Base-by-base conservation (phyloP, 176 grass and related monocot species). In the Urochloa ruziziensis region DNA sequence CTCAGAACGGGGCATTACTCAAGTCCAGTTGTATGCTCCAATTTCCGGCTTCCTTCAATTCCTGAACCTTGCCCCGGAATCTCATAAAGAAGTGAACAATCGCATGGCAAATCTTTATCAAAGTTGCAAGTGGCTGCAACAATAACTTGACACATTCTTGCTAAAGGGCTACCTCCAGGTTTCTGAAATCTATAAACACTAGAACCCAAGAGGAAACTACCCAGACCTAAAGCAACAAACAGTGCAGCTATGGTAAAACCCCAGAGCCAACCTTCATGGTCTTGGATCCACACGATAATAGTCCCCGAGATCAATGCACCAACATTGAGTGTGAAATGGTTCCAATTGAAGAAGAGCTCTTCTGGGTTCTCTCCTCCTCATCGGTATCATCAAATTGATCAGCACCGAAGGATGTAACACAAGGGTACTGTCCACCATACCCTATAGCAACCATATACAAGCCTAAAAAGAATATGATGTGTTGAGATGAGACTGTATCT, bases 361-460 rank as follows among this genome's bases (percentile, higher is more conserved):
- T 97, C 75, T 89, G 75, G 1, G 70, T 77, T 79, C 70, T 90
- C 80, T 97, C 92, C 33, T 32, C 63, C 67, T 81, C 62, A 78
- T 97, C 90, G 4, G 92, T 97, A 62, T 92, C 87, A 81, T 94
- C 94, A 88, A 97, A 94, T 56, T 97, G 94, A 69, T 94, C 95
- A 35, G 95, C 92, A 51, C 92, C 90, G 61, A 97, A 94, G 49
- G 95, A 92, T 69, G 86, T 61, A 43, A 97, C 82, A 40, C 95
- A 97, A 23, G 95, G 90, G 77, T 73, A 84, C 49, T 94, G 91
- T 49, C 74, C 86, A 63, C 92, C 95, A 67, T 42, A 89, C 21
- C 92, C 90, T 40, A 97, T 54, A 89, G 84, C 90, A 86, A 94
- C 86, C 84, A 97, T 87, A 76, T 97, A 97, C 33, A 97, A 80